Base-by-base conservation (phyloP, 1,284 basidiomycete species). In the Cutaneotrichosporon cutaneum region DNA sequence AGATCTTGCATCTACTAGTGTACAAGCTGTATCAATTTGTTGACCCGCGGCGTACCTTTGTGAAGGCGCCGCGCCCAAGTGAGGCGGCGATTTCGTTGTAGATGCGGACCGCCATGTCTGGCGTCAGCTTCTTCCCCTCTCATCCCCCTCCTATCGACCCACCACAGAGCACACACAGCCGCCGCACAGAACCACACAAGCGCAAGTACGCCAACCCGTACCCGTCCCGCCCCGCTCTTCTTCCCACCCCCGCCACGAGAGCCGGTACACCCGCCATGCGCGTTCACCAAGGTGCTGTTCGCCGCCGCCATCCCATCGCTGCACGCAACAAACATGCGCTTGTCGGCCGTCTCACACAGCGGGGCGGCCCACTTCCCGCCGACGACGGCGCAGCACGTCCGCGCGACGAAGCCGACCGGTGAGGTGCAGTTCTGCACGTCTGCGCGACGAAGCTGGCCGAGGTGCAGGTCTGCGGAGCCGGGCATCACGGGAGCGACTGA, bases 331-430 rank as follows among this genome's bases (percentile, higher is more conserved):
- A 26, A 51, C 27, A 32, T 9, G 26, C 27, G 24, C 27, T 8
- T 14, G 27, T 51, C 27, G 1, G 13, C 24, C 13, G 27, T 33
- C 26, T 18, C 13, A 18, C 50, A 26, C 26, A 51, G 6, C 13
- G 26, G 26, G 5, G 27, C 10, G 6, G 7, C 18, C 18, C n/a
- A 32, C 18, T 21, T 7, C 3, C 50, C 50, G 11, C 26, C 26
- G 18, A 33, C 50, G 50, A 51, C 30, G 5, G 24, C 18, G 50
- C 50, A 51, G 18, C 50, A 51, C 30, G 50, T 51, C 30, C 14
- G 30, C n/a, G 50, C 30, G 18, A 32, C 27, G 50, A 30, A 51
- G 16, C 18, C 27, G 2, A 30, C 9, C 1, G 50, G 18, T 5
- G 50, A 27, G 3, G 50, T 18, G 10, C 50, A 51, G 27, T 51